phyloP scores from a whole-genome alignment of 495 filamentous ascomycete species.

The Tuber melanosporum region DNA sequence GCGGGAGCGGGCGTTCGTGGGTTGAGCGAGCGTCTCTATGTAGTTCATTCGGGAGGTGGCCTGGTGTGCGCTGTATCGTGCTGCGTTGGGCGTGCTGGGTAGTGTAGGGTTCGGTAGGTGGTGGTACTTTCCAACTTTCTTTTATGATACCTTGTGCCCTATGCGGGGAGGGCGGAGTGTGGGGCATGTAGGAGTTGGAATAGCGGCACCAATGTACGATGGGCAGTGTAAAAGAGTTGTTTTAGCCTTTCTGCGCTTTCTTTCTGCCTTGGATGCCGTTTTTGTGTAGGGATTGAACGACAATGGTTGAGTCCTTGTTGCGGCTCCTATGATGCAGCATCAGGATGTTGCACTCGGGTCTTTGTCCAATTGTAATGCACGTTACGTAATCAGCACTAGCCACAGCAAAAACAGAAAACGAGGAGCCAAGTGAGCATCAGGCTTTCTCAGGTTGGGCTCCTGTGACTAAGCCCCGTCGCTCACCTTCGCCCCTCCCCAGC shows the following conservation, averaged over 20 bases:
- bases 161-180: neutral
- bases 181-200: neutral
- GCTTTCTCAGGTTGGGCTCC: neutral
- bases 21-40: neutral
- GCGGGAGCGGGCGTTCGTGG: neutral
- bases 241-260: neutral
- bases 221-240: neutral
- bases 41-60: neutral
- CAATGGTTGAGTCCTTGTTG: neutral
- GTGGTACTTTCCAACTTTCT: neutral
- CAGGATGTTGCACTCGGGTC: neutral
- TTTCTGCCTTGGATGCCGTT: neutral
- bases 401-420: neutral
- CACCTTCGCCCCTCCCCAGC: conserved; percentile 15
- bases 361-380: neutral
- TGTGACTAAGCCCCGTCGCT: neutral
- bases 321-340: neutral
- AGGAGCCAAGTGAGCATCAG: neutral
- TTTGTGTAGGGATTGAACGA: neutral
- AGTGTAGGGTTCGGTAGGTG: neutral
- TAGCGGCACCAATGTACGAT: neutral
- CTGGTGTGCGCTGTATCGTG: neutral
- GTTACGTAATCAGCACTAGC: neutral
- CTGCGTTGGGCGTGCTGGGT: neutral
- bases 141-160: neutral